These are phyloP conservation scores for Nakazawaea wyomingensis DNA, from an alignment of 805 yeast genomes.

Conservation along the genomic window DNA sequence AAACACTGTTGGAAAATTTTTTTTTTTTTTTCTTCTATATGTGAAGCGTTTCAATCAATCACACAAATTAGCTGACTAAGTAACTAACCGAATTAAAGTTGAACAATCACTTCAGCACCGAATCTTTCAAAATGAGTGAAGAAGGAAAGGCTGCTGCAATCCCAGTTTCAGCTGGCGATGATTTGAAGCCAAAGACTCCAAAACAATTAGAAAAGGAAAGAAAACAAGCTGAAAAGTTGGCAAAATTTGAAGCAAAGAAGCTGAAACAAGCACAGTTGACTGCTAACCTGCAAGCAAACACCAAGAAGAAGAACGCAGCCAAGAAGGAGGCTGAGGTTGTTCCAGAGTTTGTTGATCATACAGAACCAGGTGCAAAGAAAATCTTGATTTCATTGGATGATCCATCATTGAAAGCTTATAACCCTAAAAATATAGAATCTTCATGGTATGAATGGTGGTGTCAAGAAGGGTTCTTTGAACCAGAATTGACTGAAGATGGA, in stretches of 20 bases:
- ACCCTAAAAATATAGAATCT: slow-evolving; percentile 87
- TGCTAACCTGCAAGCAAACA: slow-evolving; percentile 36
- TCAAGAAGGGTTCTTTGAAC: slow-evolving; percentile 80
- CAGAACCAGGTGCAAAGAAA: slow-evolving; percentile 89
- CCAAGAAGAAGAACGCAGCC: slow-evolving; percentile 54
- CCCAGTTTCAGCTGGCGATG: no score
- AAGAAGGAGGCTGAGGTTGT: slow-evolving; percentile 64
- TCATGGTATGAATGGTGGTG: slow-evolving; percentile 99
- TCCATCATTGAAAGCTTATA: slow-evolving; percentile 90
- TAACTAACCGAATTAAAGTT: not conserved
- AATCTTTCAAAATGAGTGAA: slow-evolving; percentile 9
- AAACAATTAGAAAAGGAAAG: slow-evolving; percentile 83
- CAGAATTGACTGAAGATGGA: slow-evolving; percentile 75
- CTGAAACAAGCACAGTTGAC: slow-evolving; percentile 63
- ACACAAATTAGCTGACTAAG: not conserved
- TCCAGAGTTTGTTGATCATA: slow-evolving; percentile 83
- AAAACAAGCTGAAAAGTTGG: slow-evolving; percentile 81
- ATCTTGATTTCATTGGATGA: slow-evolving; percentile 80
- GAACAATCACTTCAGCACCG: not conserved
- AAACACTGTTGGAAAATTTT: slow-evolving; percentile 1
- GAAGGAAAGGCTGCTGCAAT: not conserved
- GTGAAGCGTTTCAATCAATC: not conserved
- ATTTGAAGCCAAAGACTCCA: slow-evolving; percentile 54
- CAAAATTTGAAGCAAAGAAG: slow-evolving; percentile 81
- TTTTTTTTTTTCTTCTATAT: not conserved